Base-by-base conservation (phyloP, 495 filamentous ascomycete genomes). In the Alectoria sarmentosa region DNA sequence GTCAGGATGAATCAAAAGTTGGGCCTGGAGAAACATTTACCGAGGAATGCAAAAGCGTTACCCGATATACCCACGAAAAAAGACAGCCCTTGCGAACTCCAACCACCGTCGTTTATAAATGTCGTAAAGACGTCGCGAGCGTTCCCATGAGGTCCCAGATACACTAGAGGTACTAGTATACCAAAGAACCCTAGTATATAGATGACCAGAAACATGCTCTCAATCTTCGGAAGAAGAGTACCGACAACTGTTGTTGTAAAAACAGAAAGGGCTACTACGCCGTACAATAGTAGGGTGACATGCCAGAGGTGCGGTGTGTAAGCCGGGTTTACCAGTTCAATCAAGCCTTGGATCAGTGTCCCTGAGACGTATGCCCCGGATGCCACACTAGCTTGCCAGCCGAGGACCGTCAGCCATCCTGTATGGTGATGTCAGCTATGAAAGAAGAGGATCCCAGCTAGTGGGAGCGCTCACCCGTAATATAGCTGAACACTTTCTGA, bases 251-350 rank as follows among this genome's bases (percentile, higher is more conserved):
- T 80, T 58, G 83, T 83, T 61, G 76, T 67, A 37, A 82, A 66
- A 11, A 82, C 70, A 26, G 75, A 74, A 3, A 78, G 70, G 10
- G 72, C 66, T 19, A 80, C 69, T 3, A 76, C 68, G 1, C 73
- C 76, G 69, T 75, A 79, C 52, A 76, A 73, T 30, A 83, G 63
- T 21, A 86, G 70, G 0, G 81, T 80, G 17, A 74, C 79, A 23
- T 85, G 82, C 79, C 79, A 86, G 15, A 63, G 64, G 46, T 76
- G 64, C 5, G 73, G 69, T 1, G 28, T 66, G 66, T 82, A 84
- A 13, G 64, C 61, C 4, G 74, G 68, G 62, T 77, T 68, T 57
- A 76, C 76, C 32, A 83, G 46, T 8, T 76, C 67, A 56, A 80
- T 73, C 7, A 83, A 70, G 13, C 72, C 76, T 60, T 82, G 73